Evolutionary conservation across 2,329 filamentous ascomycete genomes (phyloP).

Genomic region (Colletotrichum sp.): DNA sequence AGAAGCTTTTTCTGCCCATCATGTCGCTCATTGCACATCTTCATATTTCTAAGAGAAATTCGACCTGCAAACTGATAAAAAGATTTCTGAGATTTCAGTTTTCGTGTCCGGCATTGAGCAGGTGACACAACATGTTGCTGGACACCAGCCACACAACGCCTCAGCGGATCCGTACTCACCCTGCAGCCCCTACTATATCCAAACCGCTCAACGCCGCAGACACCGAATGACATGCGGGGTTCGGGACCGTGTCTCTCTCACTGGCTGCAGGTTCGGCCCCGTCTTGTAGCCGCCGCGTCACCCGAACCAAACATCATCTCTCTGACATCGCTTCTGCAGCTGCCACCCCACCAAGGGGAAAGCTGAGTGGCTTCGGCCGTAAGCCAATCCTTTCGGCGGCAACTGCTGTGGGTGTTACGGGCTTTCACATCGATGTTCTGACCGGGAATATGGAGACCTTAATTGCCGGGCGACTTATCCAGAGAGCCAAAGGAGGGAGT

Average conservation of each 20-base stretch:
- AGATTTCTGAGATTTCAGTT: too few relatives aligned
- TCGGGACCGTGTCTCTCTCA: neutral
- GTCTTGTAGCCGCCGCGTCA: neutral
- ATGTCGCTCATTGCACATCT: neutral
- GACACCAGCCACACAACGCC: neutral
- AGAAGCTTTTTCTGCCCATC: neutral
- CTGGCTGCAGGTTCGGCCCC: neutral
- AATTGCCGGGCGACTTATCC: neutral
- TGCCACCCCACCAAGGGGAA: neutral
- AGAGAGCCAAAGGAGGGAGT: fast-evolving
- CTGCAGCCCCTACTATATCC: constrained; percentile 67
- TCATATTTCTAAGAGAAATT: neutral
- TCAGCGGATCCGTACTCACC: neutral
- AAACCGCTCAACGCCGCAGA: constrained; percentile 68
- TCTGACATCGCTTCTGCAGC: neutral
- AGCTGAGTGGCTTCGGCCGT: neutral
- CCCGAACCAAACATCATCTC: neutral
- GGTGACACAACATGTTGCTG: neutral
- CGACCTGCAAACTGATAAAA: neutral
- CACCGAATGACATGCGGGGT: neutral
- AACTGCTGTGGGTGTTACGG: neutral
- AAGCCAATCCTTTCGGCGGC: neutral
- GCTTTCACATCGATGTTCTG: fast-evolving
- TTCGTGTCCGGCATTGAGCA: neutral
- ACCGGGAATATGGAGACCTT: neutral